phyloP scores from a whole-genome alignment of 1,284 basidiomycete genomes.

The Cutaneotrichosporon dermatis region DNA sequence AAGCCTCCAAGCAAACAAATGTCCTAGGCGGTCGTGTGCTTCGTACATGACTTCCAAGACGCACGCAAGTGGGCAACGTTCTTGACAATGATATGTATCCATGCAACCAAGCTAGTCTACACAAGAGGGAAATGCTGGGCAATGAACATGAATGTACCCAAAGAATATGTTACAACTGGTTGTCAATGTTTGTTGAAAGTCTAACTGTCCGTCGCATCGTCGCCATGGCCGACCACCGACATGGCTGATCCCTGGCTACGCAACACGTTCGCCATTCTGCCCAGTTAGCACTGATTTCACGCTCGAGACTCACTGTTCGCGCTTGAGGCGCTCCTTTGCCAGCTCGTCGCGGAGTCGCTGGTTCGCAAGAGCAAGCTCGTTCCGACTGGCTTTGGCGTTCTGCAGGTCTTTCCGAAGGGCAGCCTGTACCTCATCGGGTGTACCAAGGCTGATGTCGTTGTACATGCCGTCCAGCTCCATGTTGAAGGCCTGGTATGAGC shows the following conservation, averaged over 20 bases:
- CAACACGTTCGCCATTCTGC: background rate
- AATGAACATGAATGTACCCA: no score
- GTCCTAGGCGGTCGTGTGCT: no score
- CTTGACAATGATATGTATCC: no score
- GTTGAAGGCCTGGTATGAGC: constrained; percentile 68
- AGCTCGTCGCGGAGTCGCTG: constrained; percentile 67
- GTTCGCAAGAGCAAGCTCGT: constrained; percentile 68
- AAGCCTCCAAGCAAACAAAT: background rate
- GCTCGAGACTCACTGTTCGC: constrained; percentile 63
- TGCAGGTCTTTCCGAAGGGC: constrained; percentile 68
- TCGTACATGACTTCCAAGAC: background rate
- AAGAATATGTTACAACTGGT: background rate
- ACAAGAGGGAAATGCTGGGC: no score
- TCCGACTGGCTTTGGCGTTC: constrained; percentile 68
- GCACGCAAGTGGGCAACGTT: background rate
- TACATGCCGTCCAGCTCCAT: constrained; percentile 86
- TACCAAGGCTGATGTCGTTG: constrained; percentile 64
- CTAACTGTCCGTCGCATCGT: no score
- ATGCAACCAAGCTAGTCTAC: no score
- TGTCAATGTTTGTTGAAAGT: background rate
- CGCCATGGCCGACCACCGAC: background rate
- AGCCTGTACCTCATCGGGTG: constrained; percentile 69
- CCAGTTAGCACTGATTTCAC: background rate
- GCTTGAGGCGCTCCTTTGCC: constrained; percentile 65
- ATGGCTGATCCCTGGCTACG: background rate